Percentiles rank a stretch among this genome's conserved stretches.
Evolutionary conservation across 2,329 filamentous ascomycete genomes (phyloP).

Genomic region (Colletotrichum lentis): DNA sequence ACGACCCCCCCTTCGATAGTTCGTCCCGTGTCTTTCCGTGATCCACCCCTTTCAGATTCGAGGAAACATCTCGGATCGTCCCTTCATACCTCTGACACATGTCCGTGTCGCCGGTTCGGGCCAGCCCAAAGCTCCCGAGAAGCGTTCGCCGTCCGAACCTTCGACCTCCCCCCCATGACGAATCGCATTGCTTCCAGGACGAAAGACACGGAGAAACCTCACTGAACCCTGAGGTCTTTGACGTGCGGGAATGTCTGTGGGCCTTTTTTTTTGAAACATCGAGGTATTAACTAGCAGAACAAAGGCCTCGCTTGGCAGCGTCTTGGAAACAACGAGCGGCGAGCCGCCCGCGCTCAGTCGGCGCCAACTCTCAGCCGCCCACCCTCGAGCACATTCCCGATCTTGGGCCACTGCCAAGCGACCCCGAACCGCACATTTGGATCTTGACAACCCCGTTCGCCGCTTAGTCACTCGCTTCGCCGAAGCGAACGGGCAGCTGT

Average conservation of each 20-base stretch:
- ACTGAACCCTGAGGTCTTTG: background rate
- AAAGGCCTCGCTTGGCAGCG: background rate
- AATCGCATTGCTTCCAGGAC: conserved; percentile 2
- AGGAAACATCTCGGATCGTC: conserved; percentile 2
- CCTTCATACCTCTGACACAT: conserved; percentile 7
- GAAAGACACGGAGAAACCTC: background rate
- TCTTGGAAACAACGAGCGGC: background rate
- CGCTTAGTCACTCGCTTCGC: conserved; percentile 7
- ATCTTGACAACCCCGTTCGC: background rate
- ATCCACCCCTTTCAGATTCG: background rate
- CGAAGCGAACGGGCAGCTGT: background rate
- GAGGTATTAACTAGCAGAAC: background rate
- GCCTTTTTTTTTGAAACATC: background rate
- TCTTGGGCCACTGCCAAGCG: background rate
- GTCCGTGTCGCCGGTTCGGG: background rate
- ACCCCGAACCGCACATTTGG: background rate
- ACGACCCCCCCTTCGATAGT: background rate
- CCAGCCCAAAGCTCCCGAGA: background rate
- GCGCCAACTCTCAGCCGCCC: background rate
- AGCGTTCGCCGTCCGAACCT: background rate
- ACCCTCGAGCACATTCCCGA: background rate
- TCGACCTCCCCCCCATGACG: background rate
- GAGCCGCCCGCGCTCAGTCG: background rate
- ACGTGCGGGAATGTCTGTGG: too few species aligned
- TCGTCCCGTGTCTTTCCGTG: background rate